These are phyloP conservation scores for Pelargonium australe DNA, from an alignment of 441 rosid species.

Conservation along the genomic window DNA sequence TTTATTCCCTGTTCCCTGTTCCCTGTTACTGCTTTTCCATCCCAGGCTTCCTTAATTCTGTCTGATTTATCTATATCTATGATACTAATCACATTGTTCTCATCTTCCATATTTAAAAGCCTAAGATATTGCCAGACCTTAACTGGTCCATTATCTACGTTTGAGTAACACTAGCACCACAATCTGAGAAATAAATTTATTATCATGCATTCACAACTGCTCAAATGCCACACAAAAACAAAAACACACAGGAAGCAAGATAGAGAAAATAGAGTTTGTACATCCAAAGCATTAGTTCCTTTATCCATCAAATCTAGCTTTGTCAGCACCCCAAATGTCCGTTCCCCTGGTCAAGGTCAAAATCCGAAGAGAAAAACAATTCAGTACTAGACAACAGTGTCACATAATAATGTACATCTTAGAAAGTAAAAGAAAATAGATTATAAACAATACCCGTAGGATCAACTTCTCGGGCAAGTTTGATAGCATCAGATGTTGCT, in stretches of 20 bases:
- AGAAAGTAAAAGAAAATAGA: background rate
- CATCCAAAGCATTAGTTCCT: constrained; percentile 92
- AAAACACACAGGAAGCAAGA: background rate
- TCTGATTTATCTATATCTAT: no score
- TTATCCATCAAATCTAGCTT: constrained; percentile 99
- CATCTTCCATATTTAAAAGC: no score
- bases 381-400: constrained; percentile 12
- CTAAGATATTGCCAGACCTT: no score
- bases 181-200: no score
- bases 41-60: no score
- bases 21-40: no score
- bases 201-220: constrained; percentile 7
- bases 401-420: background rate
- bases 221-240: background rate
- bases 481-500: constrained; percentile 97
- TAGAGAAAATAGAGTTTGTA: constrained; percentile 22
- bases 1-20: no score
- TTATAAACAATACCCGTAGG: constrained; percentile 57
- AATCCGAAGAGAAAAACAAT: constrained; percentile 18
- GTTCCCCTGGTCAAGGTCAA: constrained; percentile 48
- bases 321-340: constrained; percentile 93
- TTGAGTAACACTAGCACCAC: no score
- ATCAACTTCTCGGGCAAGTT: constrained; percentile 98
- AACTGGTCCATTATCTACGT: no score
- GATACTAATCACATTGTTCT: no score